These are phyloP conservation scores for Amphirosellinia nigrospora DNA, from an alignment of 495 filamentous ascomycete species.

Conservation along the genomic window DNA sequence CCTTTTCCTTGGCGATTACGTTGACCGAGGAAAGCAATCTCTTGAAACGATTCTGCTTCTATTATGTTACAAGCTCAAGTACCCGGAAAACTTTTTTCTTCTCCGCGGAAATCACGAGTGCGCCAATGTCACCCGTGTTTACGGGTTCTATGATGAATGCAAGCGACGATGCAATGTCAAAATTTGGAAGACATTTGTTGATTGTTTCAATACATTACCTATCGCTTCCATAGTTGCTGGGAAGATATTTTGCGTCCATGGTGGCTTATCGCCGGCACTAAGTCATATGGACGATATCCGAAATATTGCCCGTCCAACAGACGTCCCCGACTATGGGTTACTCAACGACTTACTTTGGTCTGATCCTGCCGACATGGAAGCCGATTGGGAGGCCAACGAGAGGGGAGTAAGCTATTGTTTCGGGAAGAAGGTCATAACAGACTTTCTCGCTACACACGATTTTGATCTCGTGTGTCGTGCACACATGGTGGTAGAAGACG, in stretches of 20 bases:
- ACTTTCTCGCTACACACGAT: slow-evolving; percentile 92
- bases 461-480: slow-evolving; percentile 97
- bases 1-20: slow-evolving; percentile 96
- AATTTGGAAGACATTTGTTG: slow-evolving; percentile 98
- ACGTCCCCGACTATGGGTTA: slow-evolving; percentile 96
- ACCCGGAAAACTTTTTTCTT: slow-evolving; percentile 98
- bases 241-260: slow-evolving; percentile 99
- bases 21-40: slow-evolving; percentile 96
- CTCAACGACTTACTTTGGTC: slow-evolving; percentile 98
- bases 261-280: slow-evolving; percentile 89
- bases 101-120: slow-evolving; percentile 98
- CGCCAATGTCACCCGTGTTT: slow-evolving; percentile 97
- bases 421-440: slow-evolving; percentile 96
- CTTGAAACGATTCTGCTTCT: slow-evolving; percentile 95
- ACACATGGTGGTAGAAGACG: slow-evolving; percentile 99
- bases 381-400: slow-evolving; percentile 98
- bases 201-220: slow-evolving; percentile 95
- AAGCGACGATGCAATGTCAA: slow-evolving; percentile 98
- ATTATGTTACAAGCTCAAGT: slow-evolving; percentile 98
- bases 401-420: slow-evolving; percentile 98
- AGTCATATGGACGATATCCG: slow-evolving; percentile 98
- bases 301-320: slow-evolving; percentile 91
- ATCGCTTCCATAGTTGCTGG: slow-evolving; percentile 96
- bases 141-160: slow-evolving; percentile 99
- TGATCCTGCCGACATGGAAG: slow-evolving; percentile 96